phyloP scores from a whole-genome alignment of 768 basidiomycete species.

The Hypholoma fasciculare region DNA sequence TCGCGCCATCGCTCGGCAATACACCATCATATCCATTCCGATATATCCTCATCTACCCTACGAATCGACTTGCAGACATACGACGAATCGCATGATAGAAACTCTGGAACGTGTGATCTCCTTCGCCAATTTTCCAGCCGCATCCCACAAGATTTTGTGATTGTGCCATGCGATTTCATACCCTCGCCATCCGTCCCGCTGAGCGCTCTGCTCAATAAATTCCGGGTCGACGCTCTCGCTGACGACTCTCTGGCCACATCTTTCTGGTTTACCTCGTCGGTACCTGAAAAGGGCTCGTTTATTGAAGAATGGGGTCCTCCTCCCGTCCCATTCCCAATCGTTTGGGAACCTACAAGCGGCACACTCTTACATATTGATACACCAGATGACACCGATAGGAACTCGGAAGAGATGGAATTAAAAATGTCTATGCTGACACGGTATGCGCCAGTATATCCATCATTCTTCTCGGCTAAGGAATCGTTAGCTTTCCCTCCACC shows the following conservation, averaged over 20 bases:
- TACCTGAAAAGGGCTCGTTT: slow-evolving; percentile 51
- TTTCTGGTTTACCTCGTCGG: slow-evolving; percentile 60
- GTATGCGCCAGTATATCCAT: slow-evolving; percentile 34
- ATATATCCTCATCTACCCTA: slow-evolving; percentile 65
- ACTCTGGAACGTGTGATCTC: slow-evolving; percentile 71
- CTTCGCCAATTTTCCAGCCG: slow-evolving; percentile 75
- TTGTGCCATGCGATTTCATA: slow-evolving; percentile 90
- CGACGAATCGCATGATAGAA: slow-evolving; percentile 68
- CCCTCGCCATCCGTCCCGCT: slow-evolving; percentile 76
- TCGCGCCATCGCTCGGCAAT: slow-evolving; percentile 71
- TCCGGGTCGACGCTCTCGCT: slow-evolving; percentile 69
- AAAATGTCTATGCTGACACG: slow-evolving; percentile 73
- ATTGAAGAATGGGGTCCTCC: slow-evolving; percentile 69
- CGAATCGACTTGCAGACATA: slow-evolving; percentile 79
- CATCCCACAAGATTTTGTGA: slow-evolving; percentile 83
- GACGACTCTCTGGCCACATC: slow-evolving; percentile 64
- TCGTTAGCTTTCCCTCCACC: slow-evolving; percentile 65
- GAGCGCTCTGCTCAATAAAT: slow-evolving; percentile 72
- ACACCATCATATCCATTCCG: slow-evolving; percentile 84
- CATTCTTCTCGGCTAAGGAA: slow-evolving; percentile 2
- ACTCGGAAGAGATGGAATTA: slow-evolving; percentile 71
- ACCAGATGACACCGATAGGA: slow-evolving; percentile 63
- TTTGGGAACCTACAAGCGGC: slow-evolving; percentile 65
- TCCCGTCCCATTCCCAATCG: slow-evolving; percentile 48
- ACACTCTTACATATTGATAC: slow-evolving; percentile 77